These are phyloP conservation scores for Phoenix dactylifera DNA, from an alignment of 176 grass and related monocot species.

Conservation along the genomic window DNA sequence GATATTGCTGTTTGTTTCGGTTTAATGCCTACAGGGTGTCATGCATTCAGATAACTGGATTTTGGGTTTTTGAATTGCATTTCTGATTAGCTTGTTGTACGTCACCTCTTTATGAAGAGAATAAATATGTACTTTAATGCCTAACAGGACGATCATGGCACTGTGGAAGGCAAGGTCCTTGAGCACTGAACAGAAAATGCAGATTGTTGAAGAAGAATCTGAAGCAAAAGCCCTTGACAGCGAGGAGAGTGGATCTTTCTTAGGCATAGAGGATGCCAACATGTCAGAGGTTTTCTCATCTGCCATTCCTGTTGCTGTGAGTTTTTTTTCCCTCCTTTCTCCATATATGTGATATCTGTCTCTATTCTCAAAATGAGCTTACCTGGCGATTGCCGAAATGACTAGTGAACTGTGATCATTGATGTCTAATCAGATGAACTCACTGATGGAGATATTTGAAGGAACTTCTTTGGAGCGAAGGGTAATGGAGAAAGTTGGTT, in stretches of 20 bases:
- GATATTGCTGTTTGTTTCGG: too few relatives aligned
- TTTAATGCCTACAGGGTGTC: too few relatives aligned
- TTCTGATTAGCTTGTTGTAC: too few relatives aligned
- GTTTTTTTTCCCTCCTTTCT: slow-evolving; percentile 17
- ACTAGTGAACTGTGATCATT: not conserved
- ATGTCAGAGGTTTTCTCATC: slow-evolving; percentile 65
- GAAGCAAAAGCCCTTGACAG: slow-evolving; percentile 39
- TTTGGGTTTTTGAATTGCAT: too few relatives aligned
- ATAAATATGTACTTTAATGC: not conserved
- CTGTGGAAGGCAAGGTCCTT: slow-evolving; percentile 78
- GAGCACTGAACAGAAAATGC: slow-evolving; percentile 82
- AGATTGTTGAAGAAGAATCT: slow-evolving; percentile 84
- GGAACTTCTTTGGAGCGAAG: slow-evolving; percentile 55
- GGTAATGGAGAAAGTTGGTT: slow-evolving; percentile 86
- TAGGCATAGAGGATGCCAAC: slow-evolving; percentile 72
- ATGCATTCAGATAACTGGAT: too few relatives aligned
- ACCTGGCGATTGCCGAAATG: too few relatives aligned
- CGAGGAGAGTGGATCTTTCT: slow-evolving; percentile 69
- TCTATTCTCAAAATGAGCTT: too few relatives aligned
- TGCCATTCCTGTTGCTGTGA: slow-evolving; percentile 63
- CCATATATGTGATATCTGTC: too few relatives aligned
- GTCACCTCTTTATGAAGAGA: too few relatives aligned
- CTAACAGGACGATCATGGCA: slow-evolving; percentile 78
- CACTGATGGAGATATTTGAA: slow-evolving; percentile 69
- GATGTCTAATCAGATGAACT: slow-evolving; percentile 42